Base-by-base conservation (phyloP, 169 alveolate genomes). In the Neospora caninum region DNA sequence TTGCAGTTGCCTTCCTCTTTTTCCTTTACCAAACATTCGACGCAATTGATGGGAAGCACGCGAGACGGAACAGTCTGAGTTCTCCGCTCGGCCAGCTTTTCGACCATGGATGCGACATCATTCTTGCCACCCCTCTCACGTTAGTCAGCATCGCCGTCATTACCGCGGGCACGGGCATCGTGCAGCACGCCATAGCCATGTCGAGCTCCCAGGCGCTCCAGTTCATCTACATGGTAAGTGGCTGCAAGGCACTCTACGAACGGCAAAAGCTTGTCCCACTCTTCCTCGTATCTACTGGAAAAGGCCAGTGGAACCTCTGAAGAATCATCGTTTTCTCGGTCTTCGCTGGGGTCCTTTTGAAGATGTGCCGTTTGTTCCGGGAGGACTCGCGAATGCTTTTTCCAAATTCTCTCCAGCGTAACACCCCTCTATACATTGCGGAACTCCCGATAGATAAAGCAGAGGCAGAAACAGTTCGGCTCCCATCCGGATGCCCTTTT, bases 1-100 rank as follows among this genome's bases (percentile, higher is more conserved):
- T 93, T 2, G 88, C 70, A 9, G 73, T 83, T 7, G 95, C 95
- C 34, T 54, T 88, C 22, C 73, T 93, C 91, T 86, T 93, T 64
- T 93, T 93, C 69, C 82, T 93, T 36, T 87, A 86, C 45, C 97
- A 97, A 94, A 97, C 99, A 10, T 94, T 97, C n/a, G 99, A 98
- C 94, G 98, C 98, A 13, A 94, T 97, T 36, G 99, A 98, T 92
- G 99, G 99, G 39, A 98, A 98, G 91, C 98, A 98, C 49, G 99
- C 99, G 64, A 94, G 99, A 73, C 95, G 98, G 73, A 96, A 98
- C 18, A 94, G 95, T 54, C 96, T 98, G 34, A 93, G 98, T 41
- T 96, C 98, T 34, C 98, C 99, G 0, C 96, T 97, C 64, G 99
- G 99, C 53, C 98, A 97, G 95, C 95, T 98, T 41, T 96, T 97